Evolutionary conservation across 768 basidiomycete species (phyloP).

Genomic region (Udeniomyces megalosporus): DNA sequence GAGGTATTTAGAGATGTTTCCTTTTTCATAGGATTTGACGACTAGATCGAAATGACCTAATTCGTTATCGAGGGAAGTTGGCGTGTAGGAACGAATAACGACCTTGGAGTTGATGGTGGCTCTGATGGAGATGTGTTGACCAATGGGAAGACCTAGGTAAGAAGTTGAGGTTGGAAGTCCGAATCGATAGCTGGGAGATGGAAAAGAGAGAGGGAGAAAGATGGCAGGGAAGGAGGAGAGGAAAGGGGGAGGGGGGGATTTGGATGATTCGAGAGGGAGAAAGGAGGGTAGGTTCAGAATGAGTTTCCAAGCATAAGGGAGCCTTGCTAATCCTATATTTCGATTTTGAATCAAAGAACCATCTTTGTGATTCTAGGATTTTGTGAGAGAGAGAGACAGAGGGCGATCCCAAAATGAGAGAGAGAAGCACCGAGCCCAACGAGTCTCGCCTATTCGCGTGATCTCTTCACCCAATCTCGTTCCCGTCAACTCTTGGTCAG

Average conservation of each 20-base stretch:
- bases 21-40: conserved; percentile 96
- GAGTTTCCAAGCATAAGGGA: too few relatives aligned
- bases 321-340: too few relatives aligned
- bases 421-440: too few relatives aligned
- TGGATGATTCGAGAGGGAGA: too few relatives aligned
- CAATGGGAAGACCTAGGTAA: conserved; percentile 81
- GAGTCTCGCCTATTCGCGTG: too few relatives aligned
- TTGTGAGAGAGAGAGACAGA: too few relatives aligned
- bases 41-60: conserved; percentile 87
- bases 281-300: too few relatives aligned
- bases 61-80: conserved; percentile 84
- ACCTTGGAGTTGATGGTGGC: conserved; percentile 86
- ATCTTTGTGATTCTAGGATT: too few relatives aligned
- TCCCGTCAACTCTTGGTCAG: too few relatives aligned
- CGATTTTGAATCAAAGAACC: too few relatives aligned
- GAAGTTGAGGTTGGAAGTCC: conserved; percentile 56
- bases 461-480: too few relatives aligned
- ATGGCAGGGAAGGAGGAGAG: conserved; percentile 6
- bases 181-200: conserved; percentile 63
- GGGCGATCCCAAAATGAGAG: too few relatives aligned
- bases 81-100: conserved; percentile 83
- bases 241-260: neutral
- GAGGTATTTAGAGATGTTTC: conserved; percentile 85
- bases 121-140: conserved; percentile 84
- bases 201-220: neutral